phyloP scores from a whole-genome alignment of 768 basidiomycete species.

The Suillus lakei region DNA sequence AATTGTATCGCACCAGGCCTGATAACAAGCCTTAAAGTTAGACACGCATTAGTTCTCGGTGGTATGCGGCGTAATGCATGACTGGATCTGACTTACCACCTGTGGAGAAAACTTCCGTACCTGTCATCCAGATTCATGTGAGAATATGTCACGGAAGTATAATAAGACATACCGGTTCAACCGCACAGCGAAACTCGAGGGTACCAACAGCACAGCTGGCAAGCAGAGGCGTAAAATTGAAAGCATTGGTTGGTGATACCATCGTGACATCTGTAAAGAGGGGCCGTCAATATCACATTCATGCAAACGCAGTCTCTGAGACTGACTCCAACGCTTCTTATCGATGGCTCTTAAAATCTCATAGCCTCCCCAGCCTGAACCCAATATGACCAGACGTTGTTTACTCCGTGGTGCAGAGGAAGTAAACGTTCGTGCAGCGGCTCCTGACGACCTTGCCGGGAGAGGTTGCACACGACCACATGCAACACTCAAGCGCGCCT shows the following conservation, averaged over 20 bases:
- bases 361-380: slow-evolving; percentile 83
- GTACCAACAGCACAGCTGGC: slow-evolving; percentile 77
- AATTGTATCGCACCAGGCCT: slow-evolving; percentile 79
- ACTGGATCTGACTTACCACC: slow-evolving; percentile 45
- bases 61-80: neutral
- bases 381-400: slow-evolving; percentile 65
- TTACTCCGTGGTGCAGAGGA: slow-evolving; percentile 39
- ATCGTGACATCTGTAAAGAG: slow-evolving; percentile 59
- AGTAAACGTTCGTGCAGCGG: slow-evolving; percentile 40
- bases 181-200: slow-evolving; percentile 77
- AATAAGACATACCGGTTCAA: slow-evolving; percentile 68
- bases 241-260: slow-evolving; percentile 59
- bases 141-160: slow-evolving; percentile 5
- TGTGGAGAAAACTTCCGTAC: slow-evolving; percentile 60
- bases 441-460: neutral
- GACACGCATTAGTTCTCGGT: neutral
- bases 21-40: slow-evolving; percentile 56
- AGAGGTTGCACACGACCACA: slow-evolving; percentile 7
- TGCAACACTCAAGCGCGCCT: slow-evolving; percentile 16
- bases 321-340: slow-evolving; percentile 72
- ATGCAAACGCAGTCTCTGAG: neutral
- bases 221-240: slow-evolving; percentile 51
- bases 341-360: slow-evolving; percentile 68
- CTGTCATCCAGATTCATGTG: slow-evolving; percentile 31
- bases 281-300: slow-evolving; percentile 10